Evolutionary conservation across 2,329 filamentous ascomycete species (phyloP).

Genomic region (Cadophora sp.): DNA sequence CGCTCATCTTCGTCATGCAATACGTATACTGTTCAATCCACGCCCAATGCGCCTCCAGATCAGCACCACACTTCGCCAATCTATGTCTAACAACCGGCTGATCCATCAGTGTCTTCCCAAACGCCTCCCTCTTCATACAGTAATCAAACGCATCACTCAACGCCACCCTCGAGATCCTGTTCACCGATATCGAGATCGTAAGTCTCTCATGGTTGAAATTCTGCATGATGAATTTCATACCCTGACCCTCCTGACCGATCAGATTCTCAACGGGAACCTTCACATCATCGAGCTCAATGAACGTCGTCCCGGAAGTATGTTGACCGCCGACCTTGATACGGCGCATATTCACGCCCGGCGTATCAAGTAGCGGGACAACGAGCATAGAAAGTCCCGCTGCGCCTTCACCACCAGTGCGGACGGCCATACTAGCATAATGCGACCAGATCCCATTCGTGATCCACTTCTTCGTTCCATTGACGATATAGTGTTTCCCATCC

Average conservation of each 20-base stretch:
- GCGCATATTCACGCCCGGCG: conserved; percentile 72
- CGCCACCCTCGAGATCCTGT: conserved; percentile 67
- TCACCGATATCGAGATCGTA: conserved; percentile 68
- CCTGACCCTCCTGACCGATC: conserved; percentile 71
- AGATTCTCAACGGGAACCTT: conserved; percentile 74
- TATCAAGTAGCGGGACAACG: conserved; percentile 71
- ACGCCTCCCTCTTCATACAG: conserved; percentile 69
- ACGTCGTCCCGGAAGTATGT: conserved; percentile 72
- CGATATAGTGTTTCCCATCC: conserved; percentile 71
- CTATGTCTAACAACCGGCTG: conserved; percentile 77
- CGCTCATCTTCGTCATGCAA: conserved; percentile 67
- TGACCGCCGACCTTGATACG: conserved; percentile 72
- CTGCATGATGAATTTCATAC: conserved; percentile 78
- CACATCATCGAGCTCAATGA: conserved; percentile 78
- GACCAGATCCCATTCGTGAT: conserved; percentile 78
- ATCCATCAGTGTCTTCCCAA: conserved; percentile 72
- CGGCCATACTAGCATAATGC: conserved; percentile 73
- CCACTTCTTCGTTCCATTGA: conserved; percentile 83
- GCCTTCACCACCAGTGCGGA: conserved; percentile 68
- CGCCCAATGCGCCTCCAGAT: conserved; percentile 73
- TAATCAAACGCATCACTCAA: conserved; percentile 67
- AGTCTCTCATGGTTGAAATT: conserved; percentile 84
- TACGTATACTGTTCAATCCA: conserved; percentile 77
- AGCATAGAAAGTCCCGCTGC: conserved; percentile 72
- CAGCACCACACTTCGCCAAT: conserved; percentile 72